Conservation (phyloP, 306 rosid genomes). For the Trifolium dubium region DNA sequence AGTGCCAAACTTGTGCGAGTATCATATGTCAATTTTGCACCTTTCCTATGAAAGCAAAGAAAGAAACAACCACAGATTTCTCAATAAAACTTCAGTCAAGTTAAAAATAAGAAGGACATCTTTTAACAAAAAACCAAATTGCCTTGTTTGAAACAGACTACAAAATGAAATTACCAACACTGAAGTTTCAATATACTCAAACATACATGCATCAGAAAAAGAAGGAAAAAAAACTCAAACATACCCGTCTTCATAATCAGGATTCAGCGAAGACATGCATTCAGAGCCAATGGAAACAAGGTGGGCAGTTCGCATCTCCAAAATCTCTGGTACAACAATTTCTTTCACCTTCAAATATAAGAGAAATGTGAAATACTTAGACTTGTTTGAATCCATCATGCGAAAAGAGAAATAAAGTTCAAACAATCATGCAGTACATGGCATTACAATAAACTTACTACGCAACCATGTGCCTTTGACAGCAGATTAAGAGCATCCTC, state of each 20-base stretch:
- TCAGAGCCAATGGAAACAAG: slow-evolving; percentile 89
- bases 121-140: slow-evolving; percentile 8
- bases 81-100: slow-evolving; percentile 7
- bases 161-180: too few relatives aligned
- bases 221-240: slow-evolving; percentile 32
- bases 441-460: slow-evolving; percentile 58
- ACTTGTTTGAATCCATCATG: slow-evolving; percentile 32
- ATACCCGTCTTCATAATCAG: slow-evolving; percentile 83
- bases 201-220: too few relatives aligned
- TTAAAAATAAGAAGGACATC: slow-evolving; percentile 23
- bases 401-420: slow-evolving; percentile 26
- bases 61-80: slow-evolving; percentile 18
- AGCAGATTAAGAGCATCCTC: too few relatives aligned
- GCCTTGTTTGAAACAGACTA: too few relatives aligned
- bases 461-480: too few relatives aligned
- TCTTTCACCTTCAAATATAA: slow-evolving; percentile 59
- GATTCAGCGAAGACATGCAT: slow-evolving; percentile 58
- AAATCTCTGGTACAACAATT: slow-evolving; percentile 83
- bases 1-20: slow-evolving; percentile 83
- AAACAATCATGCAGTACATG: slow-evolving; percentile 20
- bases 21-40: slow-evolving; percentile 63
- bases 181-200: too few relatives aligned
- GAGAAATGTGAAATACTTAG: slow-evolving; percentile 39
- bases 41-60: slow-evolving; percentile 57
- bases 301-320: slow-evolving; percentile 83